These are phyloP conservation scores for Fraxinus ornus DNA, from an alignment of 305 asterid species.

Conservation along the genomic window DNA sequence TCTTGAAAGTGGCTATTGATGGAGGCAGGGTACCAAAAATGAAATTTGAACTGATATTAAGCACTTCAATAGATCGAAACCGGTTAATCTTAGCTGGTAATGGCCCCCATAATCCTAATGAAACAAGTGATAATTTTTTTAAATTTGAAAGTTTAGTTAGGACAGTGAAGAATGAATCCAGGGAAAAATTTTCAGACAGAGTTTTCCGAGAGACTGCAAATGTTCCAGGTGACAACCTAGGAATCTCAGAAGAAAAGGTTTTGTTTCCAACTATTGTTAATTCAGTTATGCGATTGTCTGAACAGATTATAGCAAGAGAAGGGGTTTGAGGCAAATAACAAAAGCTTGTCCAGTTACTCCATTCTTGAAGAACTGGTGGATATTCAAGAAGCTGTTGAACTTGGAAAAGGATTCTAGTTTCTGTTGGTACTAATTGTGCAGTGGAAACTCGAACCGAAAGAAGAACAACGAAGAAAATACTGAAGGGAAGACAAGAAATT, in stretches of 20 bases:
- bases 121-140: conserved; percentile 61
- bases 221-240: conserved; percentile 35
- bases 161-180: conserved; percentile 83
- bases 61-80: conserved; percentile 56
- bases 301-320: conserved; percentile 58
- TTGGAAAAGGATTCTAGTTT: conserved; percentile 63
- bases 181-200: conserved; percentile 56
- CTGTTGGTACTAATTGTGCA: conserved; percentile 52
- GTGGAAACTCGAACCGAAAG: conserved; percentile 22
- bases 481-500: conserved; percentile 9
- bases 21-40: conserved; percentile 60
- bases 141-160: conserved; percentile 70
- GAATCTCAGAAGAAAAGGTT: conserved; percentile 43
- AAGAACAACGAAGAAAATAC: conserved; percentile 30
- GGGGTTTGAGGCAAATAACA: conserved; percentile 59
- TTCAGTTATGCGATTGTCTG: conserved; percentile 67
- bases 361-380: conserved; percentile 63
- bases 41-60: conserved; percentile 74
- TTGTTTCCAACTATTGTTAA: conserved; percentile 73
- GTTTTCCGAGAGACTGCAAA: conserved; percentile 39
- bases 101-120: conserved; percentile 83
- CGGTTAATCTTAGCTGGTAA: conserved; percentile 69
- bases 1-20: conserved; percentile 50
- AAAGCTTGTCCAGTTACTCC: conserved; percentile 86
- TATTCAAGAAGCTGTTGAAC: conserved; percentile 70